Base-by-base conservation (phyloP, 169 alveolate species). In the Blepharisma undulans region DNA sequence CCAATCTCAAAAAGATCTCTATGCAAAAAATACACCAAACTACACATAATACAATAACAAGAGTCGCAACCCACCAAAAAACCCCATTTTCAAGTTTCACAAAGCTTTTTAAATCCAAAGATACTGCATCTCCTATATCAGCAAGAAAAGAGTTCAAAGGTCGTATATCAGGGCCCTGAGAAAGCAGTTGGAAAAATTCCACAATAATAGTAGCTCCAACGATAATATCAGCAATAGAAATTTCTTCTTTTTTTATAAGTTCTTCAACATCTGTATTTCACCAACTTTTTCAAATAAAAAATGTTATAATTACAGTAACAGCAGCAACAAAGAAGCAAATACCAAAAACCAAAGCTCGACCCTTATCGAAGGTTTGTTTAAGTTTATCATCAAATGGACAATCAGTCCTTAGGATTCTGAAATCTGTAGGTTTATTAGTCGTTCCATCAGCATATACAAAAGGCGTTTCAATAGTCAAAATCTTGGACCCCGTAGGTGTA, bases 301-400 rank as follows among this genome's bases (percentile, higher is more conserved):
- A n/a, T 27, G 85, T 22, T 7, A 78, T n/a, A 4, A 78, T 7
- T 78, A 12, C 25, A 4, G 85, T 78, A 12, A 22, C 14, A 12
- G 19, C 33, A 6, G 33, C 33, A 30, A 27, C 5, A 78, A 78
- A 78, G 33, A 72, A 72, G 25, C 33, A 72, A 25, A 78, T 30
- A 4, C 25, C 85, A 30, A 25, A 78, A 78, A 78, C 25, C 32
- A 22, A 6, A 8, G 12, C n/a, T 27, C 25, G 32, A 27, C 61
- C 85, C 12, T 78, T 78, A 22, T 22, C 6, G 19, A 19, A 22
- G 5, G 48, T 19, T 22, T 25, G 61, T 27, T 30, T 78, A 8
- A 22, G 10, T 78, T 5, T 7, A 30, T 78, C 85, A 6, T 78
- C 85, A 78, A 78, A 78, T 22, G 85, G 85, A 78, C 85, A 78